Conservation (phyloP, 768 basidiomycete species). For the Leccinum sublutescens region DNA sequence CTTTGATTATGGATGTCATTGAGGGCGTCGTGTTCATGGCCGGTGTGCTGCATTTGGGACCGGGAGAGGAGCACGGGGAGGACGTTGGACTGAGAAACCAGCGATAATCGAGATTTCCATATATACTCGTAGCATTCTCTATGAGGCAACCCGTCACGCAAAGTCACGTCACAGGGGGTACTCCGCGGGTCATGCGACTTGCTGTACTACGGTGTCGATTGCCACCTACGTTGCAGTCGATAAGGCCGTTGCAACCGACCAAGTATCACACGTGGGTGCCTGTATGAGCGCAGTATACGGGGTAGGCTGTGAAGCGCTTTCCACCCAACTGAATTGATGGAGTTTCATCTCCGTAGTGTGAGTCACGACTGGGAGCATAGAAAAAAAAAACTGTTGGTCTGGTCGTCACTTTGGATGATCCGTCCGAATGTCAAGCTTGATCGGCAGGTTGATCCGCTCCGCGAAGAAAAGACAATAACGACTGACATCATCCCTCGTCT, state of each 20-base stretch:
- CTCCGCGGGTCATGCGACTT: conserved; percentile 4
- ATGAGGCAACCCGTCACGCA: neutral
- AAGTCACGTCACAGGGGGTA: neutral
- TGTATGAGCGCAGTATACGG: neutral
- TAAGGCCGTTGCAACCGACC: neutral
- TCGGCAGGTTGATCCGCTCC: neutral
- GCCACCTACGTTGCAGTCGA: neutral
- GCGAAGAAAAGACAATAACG: conserved; percentile 3
- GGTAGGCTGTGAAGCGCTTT: neutral
- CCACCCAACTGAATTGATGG: conserved; percentile 8
- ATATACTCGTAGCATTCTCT: conserved; percentile 23
- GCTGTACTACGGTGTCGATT: conserved; percentile 3
- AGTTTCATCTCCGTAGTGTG: conserved; percentile 15
- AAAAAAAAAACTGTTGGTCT: neutral
- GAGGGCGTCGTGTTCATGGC: conserved; percentile 14
- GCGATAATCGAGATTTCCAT: conserved; percentile 37
- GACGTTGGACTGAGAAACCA: conserved; percentile 15
- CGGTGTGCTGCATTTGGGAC: conserved; percentile 23
- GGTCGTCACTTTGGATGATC: conserved; percentile 10
- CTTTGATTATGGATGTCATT: neutral
- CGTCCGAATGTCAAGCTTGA: conserved; percentile 8
- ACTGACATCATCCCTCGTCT: conserved; percentile 8
- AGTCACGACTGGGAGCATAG: neutral
- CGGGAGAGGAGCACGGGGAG: neutral
- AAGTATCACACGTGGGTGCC: neutral